Conservation (phyloP, 345 rosid genomes). For the Eucalyptus sp. region DNA sequence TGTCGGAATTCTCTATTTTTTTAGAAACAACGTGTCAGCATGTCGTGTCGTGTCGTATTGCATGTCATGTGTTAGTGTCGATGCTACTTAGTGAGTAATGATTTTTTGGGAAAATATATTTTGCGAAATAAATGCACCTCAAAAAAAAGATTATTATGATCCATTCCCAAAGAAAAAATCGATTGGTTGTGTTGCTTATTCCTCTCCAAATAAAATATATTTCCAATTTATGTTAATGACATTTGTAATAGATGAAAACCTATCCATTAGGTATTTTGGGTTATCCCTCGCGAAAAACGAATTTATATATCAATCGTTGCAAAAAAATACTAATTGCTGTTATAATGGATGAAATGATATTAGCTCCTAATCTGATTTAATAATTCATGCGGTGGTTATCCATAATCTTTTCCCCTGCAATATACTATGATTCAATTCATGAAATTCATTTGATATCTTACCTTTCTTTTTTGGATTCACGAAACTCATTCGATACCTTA, state of each 20-base stretch:
- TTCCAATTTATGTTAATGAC: too few relatives aligned
- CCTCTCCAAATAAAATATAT: not conserved
- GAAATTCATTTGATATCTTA: not conserved
- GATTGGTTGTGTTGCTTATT: not conserved
- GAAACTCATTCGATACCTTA: too few relatives aligned
- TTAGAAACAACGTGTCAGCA: too few relatives aligned
- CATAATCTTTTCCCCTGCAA: not conserved
- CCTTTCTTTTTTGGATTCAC: not conserved
- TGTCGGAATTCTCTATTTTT: too few relatives aligned
- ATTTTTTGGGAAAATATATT: too few relatives aligned
- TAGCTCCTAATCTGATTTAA: not conserved
- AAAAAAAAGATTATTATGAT: not conserved
- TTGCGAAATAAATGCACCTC: too few relatives aligned
- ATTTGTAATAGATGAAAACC: not conserved
- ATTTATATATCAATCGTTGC: not conserved
- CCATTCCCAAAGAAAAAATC: not conserved
- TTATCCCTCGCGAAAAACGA: not conserved
- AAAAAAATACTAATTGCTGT: not conserved
- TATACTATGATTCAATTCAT: not conserved
- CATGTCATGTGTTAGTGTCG: too few relatives aligned
- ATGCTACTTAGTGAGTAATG: rapidly evolving
- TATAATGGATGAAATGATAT: not conserved
- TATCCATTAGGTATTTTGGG: not conserved
- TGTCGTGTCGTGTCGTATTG: too few relatives aligned
- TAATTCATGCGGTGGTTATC: too few relatives aligned